Percentiles rank a stretch among this genome's conserved stretches.
Evolutionary conservation across 1,284 basidiomycete species (phyloP).

Genomic region (Cryptococcus sp.): DNA sequence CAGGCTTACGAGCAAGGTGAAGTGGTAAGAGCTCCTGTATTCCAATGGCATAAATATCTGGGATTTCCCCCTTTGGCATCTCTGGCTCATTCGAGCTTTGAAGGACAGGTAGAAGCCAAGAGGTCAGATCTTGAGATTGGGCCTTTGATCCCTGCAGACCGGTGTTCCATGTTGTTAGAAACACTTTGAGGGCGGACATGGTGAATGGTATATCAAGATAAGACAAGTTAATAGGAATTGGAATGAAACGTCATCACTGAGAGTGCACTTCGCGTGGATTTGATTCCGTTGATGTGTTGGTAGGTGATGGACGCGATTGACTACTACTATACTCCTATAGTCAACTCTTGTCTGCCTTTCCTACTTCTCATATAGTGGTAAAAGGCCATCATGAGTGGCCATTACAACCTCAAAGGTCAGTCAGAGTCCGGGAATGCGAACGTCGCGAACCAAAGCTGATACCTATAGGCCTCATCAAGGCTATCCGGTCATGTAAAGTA

Average conservation of each 20-base stretch:
- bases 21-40: slow-evolving; percentile 87
- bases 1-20: slow-evolving; percentile 41
- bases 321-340: background rate
- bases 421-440: slow-evolving; percentile 4
- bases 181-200: slow-evolving; percentile 44
- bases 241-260: no score
- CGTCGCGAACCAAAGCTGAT: background rate
- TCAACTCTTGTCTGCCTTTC: background rate
- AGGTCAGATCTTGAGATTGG: slow-evolving; percentile 41
- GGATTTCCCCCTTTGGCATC: slow-evolving; percentile 28
- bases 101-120: slow-evolving; percentile 47
- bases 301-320: background rate
- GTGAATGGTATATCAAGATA: no score
- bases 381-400: slow-evolving; percentile 47
- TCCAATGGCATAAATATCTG: slow-evolving; percentile 83
- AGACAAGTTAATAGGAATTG: no score
- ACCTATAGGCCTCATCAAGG: slow-evolving; percentile 80
- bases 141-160: slow-evolving; percentile 45
- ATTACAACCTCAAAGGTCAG: slow-evolving; percentile 87
- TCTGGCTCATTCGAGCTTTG: slow-evolving; percentile 26
- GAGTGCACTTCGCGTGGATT: background rate
- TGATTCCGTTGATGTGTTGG: background rate
- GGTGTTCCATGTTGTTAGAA: slow-evolving; percentile 48
- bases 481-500: slow-evolving; percentile 88
- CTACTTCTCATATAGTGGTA: background rate